Conservation (phyloP, 192 early-diverging fungal genomes). For the Pecoramyces ruminantium region DNA sequence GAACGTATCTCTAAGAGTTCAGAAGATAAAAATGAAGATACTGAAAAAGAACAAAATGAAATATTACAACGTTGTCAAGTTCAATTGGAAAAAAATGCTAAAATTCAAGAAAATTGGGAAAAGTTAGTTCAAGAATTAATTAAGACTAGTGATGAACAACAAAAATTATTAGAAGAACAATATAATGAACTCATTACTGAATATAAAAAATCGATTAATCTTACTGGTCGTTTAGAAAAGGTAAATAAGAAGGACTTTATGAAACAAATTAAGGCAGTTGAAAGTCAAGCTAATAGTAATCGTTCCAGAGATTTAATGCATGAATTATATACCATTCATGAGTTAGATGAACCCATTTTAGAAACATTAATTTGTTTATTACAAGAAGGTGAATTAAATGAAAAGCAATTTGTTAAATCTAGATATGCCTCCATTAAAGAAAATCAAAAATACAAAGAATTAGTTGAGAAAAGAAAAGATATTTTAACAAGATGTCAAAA, state of each 20-base stretch:
- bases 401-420: background rate
- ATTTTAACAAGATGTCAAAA: background rate
- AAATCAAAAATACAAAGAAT: background rate
- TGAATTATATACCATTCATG: background rate
- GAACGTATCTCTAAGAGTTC: background rate
- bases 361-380: background rate
- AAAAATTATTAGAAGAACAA: background rate
- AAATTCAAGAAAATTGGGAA: background rate
- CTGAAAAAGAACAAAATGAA: background rate
- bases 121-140: background rate
- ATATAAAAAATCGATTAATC: background rate
- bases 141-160: background rate
- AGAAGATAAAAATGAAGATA: background rate
- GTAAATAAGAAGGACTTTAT: background rate
- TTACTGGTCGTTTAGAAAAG: background rate
- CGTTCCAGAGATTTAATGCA: background rate
- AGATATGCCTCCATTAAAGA: background rate
- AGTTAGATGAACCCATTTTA: background rate
- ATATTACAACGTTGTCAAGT: background rate
- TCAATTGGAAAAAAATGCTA: background rate
- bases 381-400: background rate
- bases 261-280: background rate
- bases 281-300: background rate
- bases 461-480: background rate
- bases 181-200: background rate